Conservation (phyloP, 192 early-diverging fungal species). For the Backusella parvicylindrica region DNA sequence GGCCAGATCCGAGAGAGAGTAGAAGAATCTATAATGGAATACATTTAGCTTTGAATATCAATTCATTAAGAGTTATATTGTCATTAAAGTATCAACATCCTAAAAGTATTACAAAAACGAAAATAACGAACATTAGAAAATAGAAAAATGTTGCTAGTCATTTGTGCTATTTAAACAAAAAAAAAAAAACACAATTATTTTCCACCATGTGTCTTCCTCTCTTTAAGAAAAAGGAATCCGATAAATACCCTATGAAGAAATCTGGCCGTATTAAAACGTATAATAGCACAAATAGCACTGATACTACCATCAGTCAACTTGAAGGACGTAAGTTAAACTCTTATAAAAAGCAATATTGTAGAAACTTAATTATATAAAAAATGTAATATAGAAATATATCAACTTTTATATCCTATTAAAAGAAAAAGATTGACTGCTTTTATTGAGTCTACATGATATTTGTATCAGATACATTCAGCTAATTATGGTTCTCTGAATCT, state of each 20-base stretch:
- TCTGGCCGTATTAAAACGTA: neutral
- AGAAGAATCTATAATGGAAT: too few relatives aligned
- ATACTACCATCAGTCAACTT: neutral
- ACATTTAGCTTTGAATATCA: too few relatives aligned
- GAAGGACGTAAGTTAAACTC: neutral
- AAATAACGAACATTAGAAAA: too few relatives aligned
- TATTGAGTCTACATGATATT: neutral
- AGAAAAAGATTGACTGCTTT: neutral
- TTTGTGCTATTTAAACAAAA: neutral
- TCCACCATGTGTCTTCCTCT: neutral
- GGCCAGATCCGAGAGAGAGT: neutral
- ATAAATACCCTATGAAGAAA: neutral
- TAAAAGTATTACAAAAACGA: too few relatives aligned
- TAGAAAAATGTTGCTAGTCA: neutral
- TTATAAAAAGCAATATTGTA: too few relatives aligned
- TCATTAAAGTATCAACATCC: too few relatives aligned
- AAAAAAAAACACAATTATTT: neutral
- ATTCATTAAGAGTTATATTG: too few relatives aligned
- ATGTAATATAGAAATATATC: neutral
- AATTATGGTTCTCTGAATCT: too few relatives aligned
- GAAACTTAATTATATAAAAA: neutral
- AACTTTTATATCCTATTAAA: neutral
- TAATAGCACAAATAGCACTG: neutral
- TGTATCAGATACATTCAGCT: neutral
- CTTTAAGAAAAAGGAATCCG: neutral